Conservation (phyloP, 495 filamentous ascomycete genomes). For the Talaromyces ruber region DNA sequence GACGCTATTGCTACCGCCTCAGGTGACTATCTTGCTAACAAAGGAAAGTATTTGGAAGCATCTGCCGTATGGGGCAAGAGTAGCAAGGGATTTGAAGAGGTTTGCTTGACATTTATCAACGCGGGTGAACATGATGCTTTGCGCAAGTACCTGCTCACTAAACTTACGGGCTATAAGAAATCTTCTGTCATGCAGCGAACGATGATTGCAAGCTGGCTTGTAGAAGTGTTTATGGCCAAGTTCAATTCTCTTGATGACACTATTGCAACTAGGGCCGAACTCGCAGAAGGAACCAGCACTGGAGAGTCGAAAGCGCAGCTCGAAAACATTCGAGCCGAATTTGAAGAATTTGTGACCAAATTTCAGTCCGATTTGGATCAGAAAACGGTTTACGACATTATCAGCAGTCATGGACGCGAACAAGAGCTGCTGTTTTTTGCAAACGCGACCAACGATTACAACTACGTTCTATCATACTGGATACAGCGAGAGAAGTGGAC, state of each 20-base stretch:
- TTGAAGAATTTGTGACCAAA: slow-evolving; percentile 75
- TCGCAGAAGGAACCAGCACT: slow-evolving; percentile 60
- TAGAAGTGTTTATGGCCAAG: slow-evolving; percentile 96
- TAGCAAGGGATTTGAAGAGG: slow-evolving; percentile 93
- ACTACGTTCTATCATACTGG: slow-evolving; percentile 95
- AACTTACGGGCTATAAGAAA: slow-evolving; percentile 76
- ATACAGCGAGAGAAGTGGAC: slow-evolving; percentile 90
- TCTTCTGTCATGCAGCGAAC: slow-evolving; percentile 80
- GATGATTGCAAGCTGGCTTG: slow-evolving; percentile 92
- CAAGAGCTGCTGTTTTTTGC: slow-evolving; percentile 89
- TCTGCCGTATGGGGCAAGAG: slow-evolving; percentile 88
- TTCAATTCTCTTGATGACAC: slow-evolving; percentile 91
- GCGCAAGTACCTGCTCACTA: slow-evolving; percentile 80
- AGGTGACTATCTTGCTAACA: slow-evolving; percentile 75
- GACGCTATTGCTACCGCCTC: slow-evolving; percentile 85
- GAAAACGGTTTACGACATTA: slow-evolving; percentile 90
- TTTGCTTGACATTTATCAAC: slow-evolving; percentile 85
- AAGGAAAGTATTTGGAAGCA: slow-evolving; percentile 74
- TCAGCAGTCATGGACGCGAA: slow-evolving; percentile 90
- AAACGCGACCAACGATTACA: slow-evolving; percentile 77
- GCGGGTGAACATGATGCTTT: slow-evolving; percentile 83
- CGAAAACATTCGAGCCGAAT: slow-evolving; percentile 59
- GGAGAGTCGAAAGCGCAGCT: slow-evolving; percentile 68
- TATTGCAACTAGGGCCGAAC: slow-evolving; percentile 80
- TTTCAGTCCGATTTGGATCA: slow-evolving; percentile 80